Conservation (phyloP, 345 rosid species). For the Populus nigra region DNA sequence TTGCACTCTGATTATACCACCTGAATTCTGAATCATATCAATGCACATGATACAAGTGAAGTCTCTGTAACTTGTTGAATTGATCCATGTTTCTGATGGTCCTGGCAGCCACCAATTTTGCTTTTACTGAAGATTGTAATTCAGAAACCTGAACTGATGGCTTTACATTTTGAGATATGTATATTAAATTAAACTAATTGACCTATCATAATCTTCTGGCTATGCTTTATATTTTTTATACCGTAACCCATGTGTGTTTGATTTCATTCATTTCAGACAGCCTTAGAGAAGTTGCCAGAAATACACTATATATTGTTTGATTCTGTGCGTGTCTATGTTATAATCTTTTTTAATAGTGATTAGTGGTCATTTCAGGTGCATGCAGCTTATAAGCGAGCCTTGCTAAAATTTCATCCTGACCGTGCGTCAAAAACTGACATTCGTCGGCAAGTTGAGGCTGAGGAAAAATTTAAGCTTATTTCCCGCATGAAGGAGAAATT, state of each 20-base stretch:
- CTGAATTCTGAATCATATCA: neutral
- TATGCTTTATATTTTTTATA: no score
- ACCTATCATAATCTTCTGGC: neutral
- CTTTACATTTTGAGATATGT: neutral
- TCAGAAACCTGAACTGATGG: neutral
- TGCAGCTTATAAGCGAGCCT: slow-evolving; percentile 68
- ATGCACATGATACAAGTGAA: neutral
- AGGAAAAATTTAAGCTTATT: slow-evolving; percentile 86
- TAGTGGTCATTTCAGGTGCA: slow-evolving; percentile 54
- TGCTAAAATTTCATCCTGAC: slow-evolving; percentile 82
- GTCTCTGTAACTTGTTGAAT: neutral
- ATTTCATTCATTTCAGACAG: neutral
- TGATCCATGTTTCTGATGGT: neutral
- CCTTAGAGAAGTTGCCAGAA: neutral
- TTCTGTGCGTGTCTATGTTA: neutral
- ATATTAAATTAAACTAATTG: neutral
- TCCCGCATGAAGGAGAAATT: slow-evolving; percentile 79
- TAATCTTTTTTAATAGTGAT: neutral
- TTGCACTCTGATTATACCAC: neutral
- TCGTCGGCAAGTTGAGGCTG: slow-evolving; percentile 77
- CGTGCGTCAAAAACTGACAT: slow-evolving; percentile 67
- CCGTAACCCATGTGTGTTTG: neutral
- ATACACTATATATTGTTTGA: neutral
- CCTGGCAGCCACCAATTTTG: neutral
- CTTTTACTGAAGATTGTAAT: neutral